Evolutionary conservation across 352 stramenopile species (phyloP).

Genomic region (Phytophthora syringae): DNA sequence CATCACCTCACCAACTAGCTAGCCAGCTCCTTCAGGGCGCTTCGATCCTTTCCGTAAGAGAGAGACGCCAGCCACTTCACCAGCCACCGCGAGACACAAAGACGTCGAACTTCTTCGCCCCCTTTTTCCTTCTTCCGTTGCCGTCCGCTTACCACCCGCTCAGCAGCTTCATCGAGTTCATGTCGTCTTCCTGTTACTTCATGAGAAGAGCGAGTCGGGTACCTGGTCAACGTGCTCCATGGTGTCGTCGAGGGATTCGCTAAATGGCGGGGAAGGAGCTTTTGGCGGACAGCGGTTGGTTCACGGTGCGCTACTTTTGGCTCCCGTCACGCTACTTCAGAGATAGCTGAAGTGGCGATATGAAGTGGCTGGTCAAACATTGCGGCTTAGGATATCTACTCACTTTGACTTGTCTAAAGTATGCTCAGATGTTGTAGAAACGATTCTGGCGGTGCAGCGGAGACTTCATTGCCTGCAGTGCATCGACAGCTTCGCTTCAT

Average conservation of each 20-base stretch:
- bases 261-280: slow-evolving; percentile 17
- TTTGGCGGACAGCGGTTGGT: slow-evolving; percentile 1
- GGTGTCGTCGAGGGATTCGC: slow-evolving; percentile 56
- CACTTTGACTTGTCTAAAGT: no score
- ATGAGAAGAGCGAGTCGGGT: slow-evolving; percentile 19
- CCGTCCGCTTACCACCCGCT: slow-evolving; percentile 20
- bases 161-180: background rate
- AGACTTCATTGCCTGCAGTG: no score
- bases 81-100: slow-evolving; percentile 28
- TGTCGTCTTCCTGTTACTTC: background rate
- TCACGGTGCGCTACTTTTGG: slow-evolving; percentile 27
- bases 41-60: background rate
- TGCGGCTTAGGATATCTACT: slow-evolving; percentile 8
- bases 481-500: no score
- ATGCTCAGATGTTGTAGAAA: no score
- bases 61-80: slow-evolving; percentile 15
- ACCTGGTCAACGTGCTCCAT: slow-evolving; percentile 90
- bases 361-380: no score
- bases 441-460: no score
- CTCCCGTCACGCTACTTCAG: no score
- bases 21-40: slow-evolving; percentile 42
- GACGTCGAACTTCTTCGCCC: background rate
- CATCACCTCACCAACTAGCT: slow-evolving; percentile 55
- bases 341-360: slow-evolving; percentile 5
- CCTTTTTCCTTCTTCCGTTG: slow-evolving; percentile 6